Evolutionary conservation across 2,329 filamentous ascomycete species (phyloP).

Genomic region (Penicillium sp.): DNA sequence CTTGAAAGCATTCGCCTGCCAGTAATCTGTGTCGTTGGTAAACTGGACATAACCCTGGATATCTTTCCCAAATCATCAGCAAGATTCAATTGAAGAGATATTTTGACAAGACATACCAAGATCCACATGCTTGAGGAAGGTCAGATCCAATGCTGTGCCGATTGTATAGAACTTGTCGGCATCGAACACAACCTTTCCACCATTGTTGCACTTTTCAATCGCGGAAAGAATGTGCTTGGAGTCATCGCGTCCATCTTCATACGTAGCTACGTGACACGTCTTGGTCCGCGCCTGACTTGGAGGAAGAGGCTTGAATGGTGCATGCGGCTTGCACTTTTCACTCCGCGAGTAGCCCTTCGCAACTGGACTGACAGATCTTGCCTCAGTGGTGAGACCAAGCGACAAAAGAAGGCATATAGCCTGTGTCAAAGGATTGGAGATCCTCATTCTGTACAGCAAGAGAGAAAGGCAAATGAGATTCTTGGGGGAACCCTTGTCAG

Average conservation of each 20-base stretch:
- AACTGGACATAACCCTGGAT: conserved; percentile 63
- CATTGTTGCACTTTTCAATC: conserved; percentile 61
- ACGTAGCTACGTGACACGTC: conserved; percentile 30
- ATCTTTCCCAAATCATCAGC: conserved; percentile 36
- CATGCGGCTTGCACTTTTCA: conserved; percentile 28
- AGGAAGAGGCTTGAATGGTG: conserved; percentile 32
- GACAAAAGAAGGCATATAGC: conserved; percentile 22
- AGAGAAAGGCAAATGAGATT: background rate
- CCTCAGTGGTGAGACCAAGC: conserved; percentile 18
- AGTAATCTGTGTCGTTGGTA: conserved; percentile 67
- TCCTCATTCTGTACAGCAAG: conserved; percentile 22
- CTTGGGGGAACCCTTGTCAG: background rate
- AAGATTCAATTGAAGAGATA: background rate
- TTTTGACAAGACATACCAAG: conserved; percentile 46
- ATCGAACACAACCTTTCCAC: conserved; percentile 62
- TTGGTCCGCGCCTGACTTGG: conserved; percentile 23
- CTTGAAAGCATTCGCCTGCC: conserved; percentile 64
- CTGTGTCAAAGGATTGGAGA: conserved; percentile 24
- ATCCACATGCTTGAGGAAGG: conserved; percentile 64
- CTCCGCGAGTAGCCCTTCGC: conserved; percentile 17
- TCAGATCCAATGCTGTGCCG: conserved; percentile 64
- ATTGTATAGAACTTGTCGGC: conserved; percentile 60
- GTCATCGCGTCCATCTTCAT: conserved; percentile 46
- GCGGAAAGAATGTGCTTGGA: conserved; percentile 55
- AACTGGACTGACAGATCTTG: conserved; percentile 13